Conservation (phyloP, 2,329 filamentous ascomycete species). For the Pseudogymnoascus sp. region DNA sequence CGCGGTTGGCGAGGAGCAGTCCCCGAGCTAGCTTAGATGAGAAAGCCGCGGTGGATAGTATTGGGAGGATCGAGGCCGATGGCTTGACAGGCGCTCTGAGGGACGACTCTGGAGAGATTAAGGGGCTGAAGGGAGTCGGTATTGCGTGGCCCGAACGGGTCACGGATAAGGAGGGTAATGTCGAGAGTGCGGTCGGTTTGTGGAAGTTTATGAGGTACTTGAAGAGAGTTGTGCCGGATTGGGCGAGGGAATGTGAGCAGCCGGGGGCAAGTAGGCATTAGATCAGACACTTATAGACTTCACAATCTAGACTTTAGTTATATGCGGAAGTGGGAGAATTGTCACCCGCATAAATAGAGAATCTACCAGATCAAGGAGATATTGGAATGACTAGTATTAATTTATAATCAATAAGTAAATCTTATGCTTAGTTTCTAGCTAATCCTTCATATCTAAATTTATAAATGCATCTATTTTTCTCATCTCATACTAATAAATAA, state of each 20-base stretch:
- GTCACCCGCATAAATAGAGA: not conserved
- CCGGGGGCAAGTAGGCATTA: constrained; percentile 51
- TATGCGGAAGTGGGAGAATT: not conserved
- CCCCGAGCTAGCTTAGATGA: constrained; percentile 20
- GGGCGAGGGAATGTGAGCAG: constrained; percentile 31
- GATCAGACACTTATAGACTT: not conserved
- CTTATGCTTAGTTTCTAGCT: no score
- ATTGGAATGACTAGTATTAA: no score
- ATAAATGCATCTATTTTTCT: no score
- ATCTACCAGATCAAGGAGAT: no score
- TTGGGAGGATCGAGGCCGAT: constrained; percentile 27
- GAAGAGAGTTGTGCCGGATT: constrained; percentile 46
- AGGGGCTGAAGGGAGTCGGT: constrained; percentile 51
- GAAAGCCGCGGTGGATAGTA: constrained; percentile 12
- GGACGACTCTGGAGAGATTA: constrained; percentile 33
- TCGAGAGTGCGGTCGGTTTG: constrained; percentile 55
- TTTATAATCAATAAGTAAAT: no score
- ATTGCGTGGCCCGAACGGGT: constrained; percentile 58
- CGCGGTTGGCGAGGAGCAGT: constrained; percentile 31
- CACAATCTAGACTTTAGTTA: not conserved
- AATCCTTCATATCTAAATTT: no score
- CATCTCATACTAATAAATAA: no score
- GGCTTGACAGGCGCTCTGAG: constrained; percentile 39
- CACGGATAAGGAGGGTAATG: constrained; percentile 53
- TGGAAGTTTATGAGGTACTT: constrained; percentile 60